phyloP scores from a whole-genome alignment of 2,329 filamentous ascomycete species.

The Penicillium hesseltinei region DNA sequence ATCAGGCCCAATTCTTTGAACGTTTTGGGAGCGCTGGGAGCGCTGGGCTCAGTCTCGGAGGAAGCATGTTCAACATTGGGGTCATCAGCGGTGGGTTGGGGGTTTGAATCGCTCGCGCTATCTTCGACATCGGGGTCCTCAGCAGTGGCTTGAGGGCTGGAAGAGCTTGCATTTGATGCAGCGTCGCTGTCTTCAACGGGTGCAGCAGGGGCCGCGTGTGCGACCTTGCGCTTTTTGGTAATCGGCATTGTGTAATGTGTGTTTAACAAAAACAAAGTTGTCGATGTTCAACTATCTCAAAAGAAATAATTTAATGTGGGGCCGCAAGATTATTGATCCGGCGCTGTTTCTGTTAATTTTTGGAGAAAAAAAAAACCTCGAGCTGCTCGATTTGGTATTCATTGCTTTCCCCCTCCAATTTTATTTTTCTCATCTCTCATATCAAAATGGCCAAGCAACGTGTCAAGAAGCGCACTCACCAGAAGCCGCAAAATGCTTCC shows the following conservation, averaged over 20 bases:
- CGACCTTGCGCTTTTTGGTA: constrained; percentile 44
- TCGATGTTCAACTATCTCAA: constrained; percentile 14
- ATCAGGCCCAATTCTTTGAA: constrained; percentile 68
- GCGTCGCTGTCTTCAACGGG: constrained; percentile 18
- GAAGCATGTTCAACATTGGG: constrained; percentile 6
- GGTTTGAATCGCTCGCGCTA: background rate
- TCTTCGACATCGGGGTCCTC: constrained; percentile 12
- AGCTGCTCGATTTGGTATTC: constrained; percentile 13
- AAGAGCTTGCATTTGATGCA: constrained; percentile 21
- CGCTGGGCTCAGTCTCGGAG: constrained; percentile 2
- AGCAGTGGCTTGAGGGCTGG: constrained; percentile 16
- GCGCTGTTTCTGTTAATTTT: constrained; percentile 33
- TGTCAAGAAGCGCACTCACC: constrained; percentile 85
- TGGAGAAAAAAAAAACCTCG: constrained; percentile 34
- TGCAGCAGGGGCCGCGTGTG: constrained; percentile 13
- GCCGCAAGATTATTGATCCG: constrained; percentile 41
- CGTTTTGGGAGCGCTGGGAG: constrained; percentile 37
- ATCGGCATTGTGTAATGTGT: constrained; percentile 37
- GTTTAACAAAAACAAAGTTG: constrained; percentile 6
- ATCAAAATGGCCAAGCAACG: constrained; percentile 71
- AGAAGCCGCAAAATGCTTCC: constrained; percentile 60
- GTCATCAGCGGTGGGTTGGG: constrained; percentile 8
- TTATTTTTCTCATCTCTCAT: constrained; percentile 5
- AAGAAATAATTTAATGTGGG: constrained; percentile 35
- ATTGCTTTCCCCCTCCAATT: constrained; percentile 9